These are phyloP conservation scores for Ceratobasidium theobromae DNA, from an alignment of 1,284 basidiomycete species.

Conservation along the genomic window DNA sequence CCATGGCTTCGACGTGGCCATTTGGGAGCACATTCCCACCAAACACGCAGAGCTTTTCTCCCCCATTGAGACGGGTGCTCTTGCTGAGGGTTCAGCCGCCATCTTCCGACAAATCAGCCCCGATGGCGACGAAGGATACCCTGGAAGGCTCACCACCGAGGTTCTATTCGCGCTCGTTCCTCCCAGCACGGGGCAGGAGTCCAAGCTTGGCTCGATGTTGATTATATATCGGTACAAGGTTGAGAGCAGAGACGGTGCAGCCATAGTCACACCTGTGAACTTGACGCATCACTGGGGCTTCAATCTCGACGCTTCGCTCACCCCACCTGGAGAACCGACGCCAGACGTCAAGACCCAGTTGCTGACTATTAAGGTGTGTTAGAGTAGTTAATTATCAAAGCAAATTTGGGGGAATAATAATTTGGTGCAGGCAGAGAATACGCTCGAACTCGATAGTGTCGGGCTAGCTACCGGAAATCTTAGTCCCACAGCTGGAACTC, in stretches of 20 bases:
- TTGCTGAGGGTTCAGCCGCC: constrained; percentile 47
- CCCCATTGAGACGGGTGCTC: constrained; percentile 50
- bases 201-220: constrained; percentile 60
- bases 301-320: constrained; percentile 68
- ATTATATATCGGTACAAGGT: constrained; percentile 68
- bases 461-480: constrained; percentile 57
- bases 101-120: constrained; percentile 61
- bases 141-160: constrained; percentile 60
- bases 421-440: constrained; percentile 52
- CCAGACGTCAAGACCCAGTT: constrained; percentile 58
- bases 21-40: constrained; percentile 43
- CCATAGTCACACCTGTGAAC: constrained; percentile 64
- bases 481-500: constrained; percentile 50
- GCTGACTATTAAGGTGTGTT: constrained; percentile 56
- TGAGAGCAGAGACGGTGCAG: constrained; percentile 45
- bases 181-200: constrained; percentile 45
- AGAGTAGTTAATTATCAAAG: neutral
- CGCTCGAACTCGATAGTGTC: constrained; percentile 54
- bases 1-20: constrained; percentile 57
- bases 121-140: constrained; percentile 68
- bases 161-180: constrained; percentile 58
- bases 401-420: constrained; percentile 8
- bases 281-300: constrained; percentile 82
- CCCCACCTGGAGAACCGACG: constrained; percentile 46
- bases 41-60: constrained; percentile 53